Evolutionary conservation across 1,139 yeast genomes (phyloP).

Genomic region (Lodderomyces beijingensis): DNA sequence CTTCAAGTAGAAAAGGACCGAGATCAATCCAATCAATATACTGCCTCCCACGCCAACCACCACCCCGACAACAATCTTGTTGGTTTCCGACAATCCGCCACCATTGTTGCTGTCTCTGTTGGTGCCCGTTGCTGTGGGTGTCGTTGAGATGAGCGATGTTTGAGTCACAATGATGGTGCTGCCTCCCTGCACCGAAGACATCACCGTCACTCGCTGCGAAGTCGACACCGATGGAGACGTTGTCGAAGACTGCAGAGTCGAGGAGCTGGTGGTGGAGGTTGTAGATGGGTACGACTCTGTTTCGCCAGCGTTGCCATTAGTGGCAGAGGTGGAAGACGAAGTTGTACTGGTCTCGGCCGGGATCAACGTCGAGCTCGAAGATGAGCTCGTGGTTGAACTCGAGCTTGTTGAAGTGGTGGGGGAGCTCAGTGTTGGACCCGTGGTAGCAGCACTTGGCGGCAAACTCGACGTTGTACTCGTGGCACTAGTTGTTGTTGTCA

Average conservation of each 20-base stretch:
- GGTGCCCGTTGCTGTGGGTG: constrained; percentile 23
- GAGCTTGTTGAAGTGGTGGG: too few relatives aligned
- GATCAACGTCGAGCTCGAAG: constrained; percentile 6
- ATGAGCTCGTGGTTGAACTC: constrained; percentile 6
- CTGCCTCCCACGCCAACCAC: constrained; percentile 51
- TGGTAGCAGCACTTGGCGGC: constrained; percentile 6
- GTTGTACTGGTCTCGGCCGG: constrained; percentile 4
- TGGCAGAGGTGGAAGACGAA: constrained; percentile 8
- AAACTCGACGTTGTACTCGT: constrained; percentile 5
- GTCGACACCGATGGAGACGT: constrained; percentile 5
- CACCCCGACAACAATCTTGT: constrained; percentile 46
- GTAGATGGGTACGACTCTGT: constrained; percentile 7
- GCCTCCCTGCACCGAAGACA: constrained; percentile 33
- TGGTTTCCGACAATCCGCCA: constrained; percentile 40
- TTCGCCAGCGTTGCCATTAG: constrained; percentile 4
- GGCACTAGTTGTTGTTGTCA: constrained; percentile 11
- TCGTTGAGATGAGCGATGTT: constrained; percentile 27
- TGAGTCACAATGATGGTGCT: constrained; percentile 36
- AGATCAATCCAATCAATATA: constrained; percentile 33
- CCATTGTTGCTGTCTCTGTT: constrained; percentile 11
- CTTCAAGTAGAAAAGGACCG: constrained; percentile 33
- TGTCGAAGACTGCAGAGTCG: constrained; percentile 6
- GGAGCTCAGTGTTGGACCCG: constrained; percentile 9
- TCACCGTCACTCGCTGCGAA: constrained; percentile 22
- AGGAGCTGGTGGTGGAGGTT: constrained; percentile 7